These are phyloP conservation scores for Albatrellus ellisii DNA, from an alignment of 768 basidiomycete genomes.

Conservation along the genomic window DNA sequence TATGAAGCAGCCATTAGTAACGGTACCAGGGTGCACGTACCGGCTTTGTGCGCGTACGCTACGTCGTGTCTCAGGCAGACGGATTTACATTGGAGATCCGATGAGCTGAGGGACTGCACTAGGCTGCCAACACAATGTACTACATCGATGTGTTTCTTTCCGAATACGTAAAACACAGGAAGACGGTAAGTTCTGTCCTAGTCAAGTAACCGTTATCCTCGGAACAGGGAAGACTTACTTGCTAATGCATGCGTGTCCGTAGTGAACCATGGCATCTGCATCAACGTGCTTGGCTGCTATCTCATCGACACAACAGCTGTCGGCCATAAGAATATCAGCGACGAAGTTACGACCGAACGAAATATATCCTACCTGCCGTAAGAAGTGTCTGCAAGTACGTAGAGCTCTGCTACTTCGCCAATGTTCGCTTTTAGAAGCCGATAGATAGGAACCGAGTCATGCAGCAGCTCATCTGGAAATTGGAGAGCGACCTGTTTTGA, in stretches of 20 bases:
- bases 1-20: not conserved
- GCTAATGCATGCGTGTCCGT: slow-evolving; percentile 93
- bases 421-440: slow-evolving; percentile 42
- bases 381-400: slow-evolving; percentile 94
- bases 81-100: slow-evolving; percentile 13
- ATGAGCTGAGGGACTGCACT: slow-evolving; percentile 19
- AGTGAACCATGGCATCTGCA: slow-evolving; percentile 86
- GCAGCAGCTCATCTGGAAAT: slow-evolving; percentile 89
- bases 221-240: slow-evolving; percentile 30
- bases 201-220: not conserved
- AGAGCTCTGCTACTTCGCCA: slow-evolving; percentile 43
- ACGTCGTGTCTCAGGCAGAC: slow-evolving; percentile 66
- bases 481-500: slow-evolving; percentile 67
- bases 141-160: slow-evolving; percentile 52
- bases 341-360: not conserved
- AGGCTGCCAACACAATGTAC: slow-evolving; percentile 34
- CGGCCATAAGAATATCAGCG: not conserved
- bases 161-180: slow-evolving; percentile 87
- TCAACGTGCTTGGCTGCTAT: slow-evolving; percentile 91
- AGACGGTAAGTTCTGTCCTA: slow-evolving; percentile 62
- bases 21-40: slow-evolving; percentile 23
- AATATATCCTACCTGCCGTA: slow-evolving; percentile 69
- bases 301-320: slow-evolving; percentile 92
- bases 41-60: slow-evolving; percentile 53
- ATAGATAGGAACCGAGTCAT: slow-evolving; percentile 78